These are phyloP conservation scores for Colletotrichum sp. DNA, from an alignment of 2,329 filamentous ascomycete genomes.

Conservation along the genomic window DNA sequence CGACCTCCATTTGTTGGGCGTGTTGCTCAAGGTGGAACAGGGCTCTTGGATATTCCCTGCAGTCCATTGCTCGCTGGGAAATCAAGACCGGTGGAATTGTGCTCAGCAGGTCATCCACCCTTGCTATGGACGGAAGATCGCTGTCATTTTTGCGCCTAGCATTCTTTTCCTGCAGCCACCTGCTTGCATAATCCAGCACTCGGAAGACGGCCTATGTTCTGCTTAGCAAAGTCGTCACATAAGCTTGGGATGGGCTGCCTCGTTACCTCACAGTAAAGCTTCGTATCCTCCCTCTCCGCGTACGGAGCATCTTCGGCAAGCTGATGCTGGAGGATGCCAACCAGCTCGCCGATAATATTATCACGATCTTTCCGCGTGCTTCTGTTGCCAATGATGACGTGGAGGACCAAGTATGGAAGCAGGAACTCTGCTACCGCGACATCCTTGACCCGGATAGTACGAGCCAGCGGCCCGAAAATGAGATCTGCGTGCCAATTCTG, in stretches of 20 bases:
- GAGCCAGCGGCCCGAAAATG: conserved; percentile 81
- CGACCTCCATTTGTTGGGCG: conserved; percentile 60
- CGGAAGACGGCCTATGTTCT: conserved; percentile 77
- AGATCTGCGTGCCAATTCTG: conserved; percentile 76
- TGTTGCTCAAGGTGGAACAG: conserved; percentile 96
- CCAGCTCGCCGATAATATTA: conserved; percentile 75
- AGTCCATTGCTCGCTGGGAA: conserved; percentile 87
- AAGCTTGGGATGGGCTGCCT: conserved; percentile 23
- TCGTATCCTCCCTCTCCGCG: conserved; percentile 74
- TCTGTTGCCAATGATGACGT: conserved; percentile 76
- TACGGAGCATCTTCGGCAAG: conserved; percentile 56
- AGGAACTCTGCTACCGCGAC: conserved; percentile 86
- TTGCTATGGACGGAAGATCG: conserved; percentile 55
- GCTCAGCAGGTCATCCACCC: conserved; percentile 56
- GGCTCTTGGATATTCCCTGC: conserved; percentile 89
- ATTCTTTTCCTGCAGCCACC: conserved; percentile 85
- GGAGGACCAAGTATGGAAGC: conserved; percentile 84
- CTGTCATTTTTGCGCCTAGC: conserved; percentile 28
- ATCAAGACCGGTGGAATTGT: conserved; percentile 76
- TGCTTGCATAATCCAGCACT: conserved; percentile 87
- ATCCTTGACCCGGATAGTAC: conserved; percentile 86
- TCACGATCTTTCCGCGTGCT: conserved; percentile 64
- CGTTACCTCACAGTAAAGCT: conserved; percentile 83
- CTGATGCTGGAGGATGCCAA: conserved; percentile 73
- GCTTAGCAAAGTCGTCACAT: not conserved